These are phyloP conservation scores for Syncephalastrum sp. DNA, from an alignment of 371 early-diverging fungal species.

Conservation along the genomic window DNA sequence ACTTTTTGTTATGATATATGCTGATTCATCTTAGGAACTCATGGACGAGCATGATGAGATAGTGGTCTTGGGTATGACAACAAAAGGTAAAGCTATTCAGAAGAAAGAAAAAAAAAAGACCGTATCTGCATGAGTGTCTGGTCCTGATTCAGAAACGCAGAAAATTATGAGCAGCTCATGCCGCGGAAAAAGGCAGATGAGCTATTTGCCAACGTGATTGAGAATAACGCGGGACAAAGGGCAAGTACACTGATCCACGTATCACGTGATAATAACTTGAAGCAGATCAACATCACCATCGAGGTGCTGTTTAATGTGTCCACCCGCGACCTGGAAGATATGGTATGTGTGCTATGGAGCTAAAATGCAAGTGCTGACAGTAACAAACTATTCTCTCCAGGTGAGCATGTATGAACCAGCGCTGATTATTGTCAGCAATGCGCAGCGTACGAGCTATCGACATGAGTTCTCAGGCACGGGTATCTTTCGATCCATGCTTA, in stretches of 20 bases:
- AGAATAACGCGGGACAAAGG: background rate
- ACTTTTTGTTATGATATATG: background rate
- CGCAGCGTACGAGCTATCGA: background rate
- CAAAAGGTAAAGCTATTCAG: background rate
- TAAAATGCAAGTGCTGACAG: background rate
- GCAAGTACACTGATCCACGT: too few relatives aligned
- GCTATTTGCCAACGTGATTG: constrained; percentile 6
- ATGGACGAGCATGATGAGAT: constrained; percentile 14
- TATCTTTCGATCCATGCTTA: constrained; percentile 10
- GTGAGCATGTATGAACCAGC: constrained; percentile 13
- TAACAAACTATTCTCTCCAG: background rate
- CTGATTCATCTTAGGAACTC: constrained; percentile 4
- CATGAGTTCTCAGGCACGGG: constrained; percentile 18
- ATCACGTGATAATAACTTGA: too few relatives aligned
- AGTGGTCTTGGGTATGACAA: constrained; percentile 8
- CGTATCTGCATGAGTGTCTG: too few relatives aligned
- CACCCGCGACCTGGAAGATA: too few relatives aligned
- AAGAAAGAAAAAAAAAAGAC: background rate
- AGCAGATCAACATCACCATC: too few relatives aligned
- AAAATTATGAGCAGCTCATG: background rate
- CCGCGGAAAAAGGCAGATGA: constrained; percentile 11
- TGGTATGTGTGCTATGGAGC: too few relatives aligned
- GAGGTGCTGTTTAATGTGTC: too few relatives aligned
- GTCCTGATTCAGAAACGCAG: background rate
- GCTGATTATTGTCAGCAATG: constrained; percentile 5